Evolutionary conservation across 2,329 filamentous ascomycete species (phyloP), one percentile per base, ranked within the genome.

Genomic region (Clarireedia paspali): DNA sequence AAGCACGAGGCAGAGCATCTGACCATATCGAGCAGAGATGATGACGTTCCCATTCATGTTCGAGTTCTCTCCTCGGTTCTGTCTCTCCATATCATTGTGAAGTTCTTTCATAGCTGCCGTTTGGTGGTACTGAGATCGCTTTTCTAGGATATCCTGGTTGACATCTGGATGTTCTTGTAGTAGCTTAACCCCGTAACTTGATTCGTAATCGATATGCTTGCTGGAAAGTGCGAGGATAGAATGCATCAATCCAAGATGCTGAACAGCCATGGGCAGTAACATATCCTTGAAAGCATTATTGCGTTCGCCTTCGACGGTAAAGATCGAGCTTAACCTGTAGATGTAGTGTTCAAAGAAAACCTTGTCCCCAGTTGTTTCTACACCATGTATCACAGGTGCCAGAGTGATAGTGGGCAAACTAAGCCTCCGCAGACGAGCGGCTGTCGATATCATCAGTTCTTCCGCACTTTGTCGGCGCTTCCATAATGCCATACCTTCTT

Each of bases 281-380:
- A 94, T 85, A 61, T 90, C 87, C 67, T 89, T 89, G 73, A 95
- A 95, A 1, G 89, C 89, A 63, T 95, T 95, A 58, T 84, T 84
- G 67, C 91, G 55, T 24, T 64, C 88, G 50, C 86, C 85, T 66
- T 92, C 88, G 17, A 95, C 80, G 0, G 88, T 95, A 51, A 96
- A 77, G 2, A 94, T 86, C 42, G 84, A 82, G 72, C 89, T 92
- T 56, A 95, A 80, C 53, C 88, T 81, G 61, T 82, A 84, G 52
- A 88, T 85, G 69, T 95, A 96, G 68, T 96, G 88, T 60, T 88
- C 84, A 70, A 92, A 84, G 65, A 95, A 89, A 24, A 88, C 79
- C 60, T 84, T 84, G 68, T 96, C 91, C 60, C 91, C 82, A 5
- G 82, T 77, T 7, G 84, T 91, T 69, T 95, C 90, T 23, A 95